phyloP scores from a whole-genome alignment of 768 basidiomycete genomes.

The Sporobolomyces phaffii region DNA sequence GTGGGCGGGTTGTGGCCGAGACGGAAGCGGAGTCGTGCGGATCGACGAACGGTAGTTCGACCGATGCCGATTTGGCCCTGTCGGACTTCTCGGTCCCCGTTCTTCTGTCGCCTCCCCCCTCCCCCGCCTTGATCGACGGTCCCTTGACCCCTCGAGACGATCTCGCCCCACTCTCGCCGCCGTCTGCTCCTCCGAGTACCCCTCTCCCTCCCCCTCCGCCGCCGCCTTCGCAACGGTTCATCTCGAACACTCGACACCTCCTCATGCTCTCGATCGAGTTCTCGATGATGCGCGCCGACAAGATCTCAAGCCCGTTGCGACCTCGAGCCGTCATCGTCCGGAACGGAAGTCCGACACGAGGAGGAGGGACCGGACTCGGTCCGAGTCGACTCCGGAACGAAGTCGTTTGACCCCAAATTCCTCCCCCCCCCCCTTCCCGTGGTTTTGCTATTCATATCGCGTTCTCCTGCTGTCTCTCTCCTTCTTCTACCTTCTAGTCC shows the following conservation, averaged over 20 bases:
- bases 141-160: not conserved
- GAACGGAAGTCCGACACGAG: slow-evolving; percentile 3
- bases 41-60: not conserved
- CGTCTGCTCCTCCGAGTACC: not conserved
- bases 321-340: slow-evolving; percentile 32
- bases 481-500: too few relatives aligned
- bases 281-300: slow-evolving; percentile 35
- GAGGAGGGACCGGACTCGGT: not conserved
- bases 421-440: too few relatives aligned
- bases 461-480: too few relatives aligned
- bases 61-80: not conserved
- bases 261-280: slow-evolving; percentile 37
- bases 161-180: not conserved
- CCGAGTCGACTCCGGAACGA: not conserved
- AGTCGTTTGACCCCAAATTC: not conserved
- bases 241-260: slow-evolving; percentile 36
- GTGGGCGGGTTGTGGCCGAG: not conserved
- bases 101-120: not conserved
- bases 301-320: slow-evolving; percentile 32
- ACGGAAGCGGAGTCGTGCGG: not conserved
- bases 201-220: not conserved
- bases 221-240: slow-evolving; percentile 15
- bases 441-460: too few relatives aligned
- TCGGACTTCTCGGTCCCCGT: slow-evolving; percentile 1
- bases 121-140: not conserved